Base-by-base conservation (phyloP, 2,329 filamentous ascomycete genomes). In the Calonectria ilicicola region DNA sequence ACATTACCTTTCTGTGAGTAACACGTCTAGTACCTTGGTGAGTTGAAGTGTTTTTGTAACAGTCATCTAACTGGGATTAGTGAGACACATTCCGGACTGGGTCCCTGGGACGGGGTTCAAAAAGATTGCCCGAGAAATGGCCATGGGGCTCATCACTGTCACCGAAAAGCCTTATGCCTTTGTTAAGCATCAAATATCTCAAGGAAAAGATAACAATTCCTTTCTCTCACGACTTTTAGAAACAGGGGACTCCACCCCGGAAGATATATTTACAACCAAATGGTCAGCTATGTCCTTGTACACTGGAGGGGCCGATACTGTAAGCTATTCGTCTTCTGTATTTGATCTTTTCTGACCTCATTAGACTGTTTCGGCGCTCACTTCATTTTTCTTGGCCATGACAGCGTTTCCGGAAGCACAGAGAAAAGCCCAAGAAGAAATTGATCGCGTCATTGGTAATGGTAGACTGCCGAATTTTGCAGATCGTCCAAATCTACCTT, bases 401-500 rank as follows among this genome's bases (percentile, higher is more conserved):
- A 56, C 62, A 0, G 12, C 67, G 0, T 73, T 66, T 5, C 74
- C 74, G 6, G 73, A 76, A 3, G 64, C 74, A 12, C 73, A 73
- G 21, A 51, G 21, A 23, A 78, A 74, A 8, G 76, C 73, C 0
- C 77, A 77, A 17, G 70, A 73, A 17, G 77, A 79, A 17, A 77
- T 78, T 29, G 77, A 78, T 19, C 15, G 64, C 12, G 70, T 79
- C 9, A 29, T 81, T 8, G 79, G 86, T 0, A 63, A 72, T 0
- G 74, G 79, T 8, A 74, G 80, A 6, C 65, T 82, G 0, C 81
- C 81, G 0, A 68, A 32, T 1, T 72, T 72, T 1, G 66, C 65
- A 5, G 81, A 82, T 64, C 74, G 76, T 0, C 46, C 72, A 4
- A 79, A 71, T 0, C 64, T 83, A 15, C 78, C 78, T 0, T 83